Percentiles rank a stretch among this genome's conserved stretches.
Conservation (phyloP, 2,329 filamentous ascomycete genomes). For the Cytospora mali region DNA sequence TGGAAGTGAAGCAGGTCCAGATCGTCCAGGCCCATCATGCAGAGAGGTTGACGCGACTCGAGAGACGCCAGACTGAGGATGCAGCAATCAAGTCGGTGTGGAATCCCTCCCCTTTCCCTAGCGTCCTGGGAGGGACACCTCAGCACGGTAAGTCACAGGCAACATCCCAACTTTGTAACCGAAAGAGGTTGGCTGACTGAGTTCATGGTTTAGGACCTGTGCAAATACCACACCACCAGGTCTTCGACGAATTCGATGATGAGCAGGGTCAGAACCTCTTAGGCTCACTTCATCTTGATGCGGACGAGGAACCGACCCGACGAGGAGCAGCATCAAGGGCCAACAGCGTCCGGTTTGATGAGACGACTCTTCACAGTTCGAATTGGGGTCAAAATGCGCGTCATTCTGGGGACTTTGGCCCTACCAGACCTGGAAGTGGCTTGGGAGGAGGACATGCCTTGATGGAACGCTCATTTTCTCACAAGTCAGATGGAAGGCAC, state of each 20-base stretch:
- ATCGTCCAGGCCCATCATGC: slow-evolving; percentile 63
- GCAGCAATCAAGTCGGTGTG: slow-evolving; percentile 81
- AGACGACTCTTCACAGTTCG: slow-evolving; percentile 86
- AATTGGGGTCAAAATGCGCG: slow-evolving; percentile 81
- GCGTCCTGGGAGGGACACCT: slow-evolving; percentile 77
- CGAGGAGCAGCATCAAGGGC: slow-evolving; percentile 87
- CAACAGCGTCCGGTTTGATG: slow-evolving; percentile 96
- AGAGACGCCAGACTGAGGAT: slow-evolving; percentile 69
- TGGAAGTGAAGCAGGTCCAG: slow-evolving; percentile 71
- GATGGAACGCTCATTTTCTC: slow-evolving; percentile 88
- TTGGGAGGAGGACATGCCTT: slow-evolving; percentile 75
- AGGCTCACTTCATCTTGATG: slow-evolving; percentile 79
- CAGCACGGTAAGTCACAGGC: slow-evolving; percentile 72
- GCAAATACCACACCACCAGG: slow-evolving; percentile 77
- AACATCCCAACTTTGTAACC: slow-evolving; percentile 25
- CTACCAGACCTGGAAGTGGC: slow-evolving; percentile 75
- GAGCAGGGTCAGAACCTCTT: slow-evolving; percentile 81
- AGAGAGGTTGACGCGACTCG: slow-evolving; percentile 62
- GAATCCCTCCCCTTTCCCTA: slow-evolving; percentile 86
- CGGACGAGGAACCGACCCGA: slow-evolving; percentile 82
- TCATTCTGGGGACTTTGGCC: slow-evolving; percentile 80
- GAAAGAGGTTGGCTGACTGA: slow-evolving; percentile 23
- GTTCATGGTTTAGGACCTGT: slow-evolving; percentile 64
- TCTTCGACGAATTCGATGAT: slow-evolving; percentile 82
- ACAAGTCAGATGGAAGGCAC: slow-evolving; percentile 93